phyloP scores from a whole-genome alignment of 2,329 filamentous ascomycete species.

The Capronia epimyces region DNA sequence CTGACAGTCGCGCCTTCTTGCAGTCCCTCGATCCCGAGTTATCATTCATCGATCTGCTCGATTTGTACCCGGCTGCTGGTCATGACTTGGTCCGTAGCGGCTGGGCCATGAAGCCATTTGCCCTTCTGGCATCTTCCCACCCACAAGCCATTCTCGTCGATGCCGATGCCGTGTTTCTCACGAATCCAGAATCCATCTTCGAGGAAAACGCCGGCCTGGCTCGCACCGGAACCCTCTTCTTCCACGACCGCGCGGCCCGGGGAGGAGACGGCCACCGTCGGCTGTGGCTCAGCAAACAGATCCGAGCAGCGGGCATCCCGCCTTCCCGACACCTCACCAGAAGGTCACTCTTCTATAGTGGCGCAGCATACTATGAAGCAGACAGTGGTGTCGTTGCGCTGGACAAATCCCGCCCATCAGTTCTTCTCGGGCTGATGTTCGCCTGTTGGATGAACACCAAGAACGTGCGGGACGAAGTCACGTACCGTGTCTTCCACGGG shows the following conservation, averaged over 20 bases:
- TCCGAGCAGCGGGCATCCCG: constrained; percentile 29
- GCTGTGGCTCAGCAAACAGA: constrained; percentile 27
- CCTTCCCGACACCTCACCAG: constrained; percentile 34
- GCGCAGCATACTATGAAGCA: constrained; percentile 41
- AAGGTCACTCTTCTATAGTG: constrained; percentile 37
- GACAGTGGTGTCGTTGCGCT: constrained; percentile 43
- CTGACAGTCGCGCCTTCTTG: neutral
- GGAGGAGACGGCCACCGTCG: constrained; percentile 7
- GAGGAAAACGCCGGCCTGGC: constrained; percentile 9
- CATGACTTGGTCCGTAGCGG: constrained; percentile 13
- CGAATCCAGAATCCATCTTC: constrained; percentile 19
- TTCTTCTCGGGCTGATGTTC: constrained; percentile 41
- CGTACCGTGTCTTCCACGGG: constrained; percentile 41
- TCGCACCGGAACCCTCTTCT: constrained; percentile 22
- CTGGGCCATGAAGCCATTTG: constrained; percentile 27
- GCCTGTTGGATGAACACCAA: constrained; percentile 44
- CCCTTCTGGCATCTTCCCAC: constrained; percentile 22
- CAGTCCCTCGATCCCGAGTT: neutral
- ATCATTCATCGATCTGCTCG: constrained; percentile 18
- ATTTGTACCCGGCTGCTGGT: constrained; percentile 13
- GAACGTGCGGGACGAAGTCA: constrained; percentile 38
- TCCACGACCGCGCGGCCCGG: constrained; percentile 21
- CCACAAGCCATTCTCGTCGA: constrained; percentile 23
- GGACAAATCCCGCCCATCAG: constrained; percentile 37
- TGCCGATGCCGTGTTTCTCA: constrained; percentile 18